Percentiles rank a stretch among this genome's conserved stretches.
Evolutionary conservation across 306 rosid genomes (phyloP).

Genomic region (Prunus mongolica): DNA sequence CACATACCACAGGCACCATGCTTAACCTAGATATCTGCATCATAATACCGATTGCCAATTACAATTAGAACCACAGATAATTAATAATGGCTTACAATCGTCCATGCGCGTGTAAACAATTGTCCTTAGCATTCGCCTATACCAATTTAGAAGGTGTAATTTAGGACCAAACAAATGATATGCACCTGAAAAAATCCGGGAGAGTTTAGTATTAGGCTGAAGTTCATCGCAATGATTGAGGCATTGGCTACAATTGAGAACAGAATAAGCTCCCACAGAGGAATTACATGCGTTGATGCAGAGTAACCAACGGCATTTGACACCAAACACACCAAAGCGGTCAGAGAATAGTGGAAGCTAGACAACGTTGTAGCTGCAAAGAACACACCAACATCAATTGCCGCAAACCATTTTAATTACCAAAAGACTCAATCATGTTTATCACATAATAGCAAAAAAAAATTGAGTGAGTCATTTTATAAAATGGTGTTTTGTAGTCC

Average conservation of each 20-base stretch:
- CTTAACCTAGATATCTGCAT: slow-evolving; percentile 42
- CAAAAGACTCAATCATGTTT: too few relatives aligned
- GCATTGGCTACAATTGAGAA: slow-evolving; percentile 32
- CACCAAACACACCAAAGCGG: slow-evolving; percentile 29
- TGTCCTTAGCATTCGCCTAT: not conserved
- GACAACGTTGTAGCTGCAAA: slow-evolving; percentile 34
- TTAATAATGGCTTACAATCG: not conserved
- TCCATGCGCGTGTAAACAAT: not conserved
- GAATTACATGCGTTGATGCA: slow-evolving; percentile 17
- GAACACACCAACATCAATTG: not conserved
- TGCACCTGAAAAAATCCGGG: slow-evolving; percentile 32
- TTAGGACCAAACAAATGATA: not conserved
- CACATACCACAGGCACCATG: slow-evolving; percentile 41
- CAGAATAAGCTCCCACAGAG: slow-evolving; percentile 35
- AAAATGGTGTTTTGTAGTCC: too few relatives aligned
- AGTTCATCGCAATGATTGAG: slow-evolving; percentile 33
- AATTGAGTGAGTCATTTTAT: too few relatives aligned
- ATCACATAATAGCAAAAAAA: too few relatives aligned
- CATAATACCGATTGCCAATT: not conserved
- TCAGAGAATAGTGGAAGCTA: slow-evolving; percentile 27
- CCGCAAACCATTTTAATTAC: not conserved
- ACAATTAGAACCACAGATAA: not conserved
- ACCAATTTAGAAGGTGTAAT: not conserved
- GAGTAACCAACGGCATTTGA: slow-evolving; percentile 27
- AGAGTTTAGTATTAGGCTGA: slow-evolving; percentile 42